Evolutionary conservation across 441 rosid species (phyloP), one percentile per base, ranked within the genome.

Genomic region (Bocquillonia castaneifolia): DNA sequence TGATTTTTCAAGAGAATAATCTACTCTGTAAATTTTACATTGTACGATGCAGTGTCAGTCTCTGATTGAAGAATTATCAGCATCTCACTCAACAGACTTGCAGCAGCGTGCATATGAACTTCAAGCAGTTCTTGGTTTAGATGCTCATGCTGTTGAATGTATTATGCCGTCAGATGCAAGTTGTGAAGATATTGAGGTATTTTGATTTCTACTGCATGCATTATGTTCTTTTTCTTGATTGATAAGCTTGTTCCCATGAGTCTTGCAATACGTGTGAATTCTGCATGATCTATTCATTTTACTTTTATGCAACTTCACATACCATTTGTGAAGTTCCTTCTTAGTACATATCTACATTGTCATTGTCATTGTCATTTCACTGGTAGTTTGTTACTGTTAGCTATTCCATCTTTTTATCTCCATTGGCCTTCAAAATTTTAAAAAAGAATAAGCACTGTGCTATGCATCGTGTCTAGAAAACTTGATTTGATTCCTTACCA

Each of bases 101-200:
- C 99, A 94, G 85, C 97, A 94, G 73, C 97, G 97, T 69, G 97
- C 96, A 5, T 95, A 95, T 76, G 99, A 95, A 81, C 88, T 95
- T 72, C 93, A 88, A 81, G 86, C 93, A 61, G 77, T 89, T 57
- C 34, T 84, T 72, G 78, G 80, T 68, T 78, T 95, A 61, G 96
- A 90, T 81, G 83, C 81, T 51, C 84, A 40, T 36, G 81, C 97
- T 63, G 85, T 90, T 62, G 88, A 81, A 80, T 67, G 73, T 67
- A 83, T 89, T 63, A 73, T 92, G 83, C 99, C 99, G 40, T 62
- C 85, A 73, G 96, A 95, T 80, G 93, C 98, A 69, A 95, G 99
- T 80, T 92, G 98, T 36, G 96, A 89, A 83, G 99, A 95, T 67
- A 86, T 95, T 63, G 96, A 95, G 97, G 98, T 95, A 53, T 60